These are phyloP conservation scores for Peziza echinospora DNA, from an alignment of 495 filamentous ascomycete species.

Conservation along the genomic window DNA sequence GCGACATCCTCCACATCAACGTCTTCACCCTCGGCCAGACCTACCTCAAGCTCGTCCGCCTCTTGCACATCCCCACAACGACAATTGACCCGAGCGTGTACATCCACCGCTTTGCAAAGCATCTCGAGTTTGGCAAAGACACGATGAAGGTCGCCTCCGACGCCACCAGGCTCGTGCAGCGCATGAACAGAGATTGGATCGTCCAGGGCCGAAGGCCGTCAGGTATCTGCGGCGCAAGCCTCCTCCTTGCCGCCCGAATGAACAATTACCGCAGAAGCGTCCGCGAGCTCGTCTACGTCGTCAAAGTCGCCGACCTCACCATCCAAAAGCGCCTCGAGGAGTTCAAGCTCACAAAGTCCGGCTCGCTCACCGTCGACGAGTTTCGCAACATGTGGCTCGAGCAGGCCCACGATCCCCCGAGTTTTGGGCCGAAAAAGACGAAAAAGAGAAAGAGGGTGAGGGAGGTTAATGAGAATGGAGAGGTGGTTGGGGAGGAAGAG, in stretches of 20 bases:
- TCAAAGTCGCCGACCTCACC: constrained; percentile 80
- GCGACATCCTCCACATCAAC: constrained; percentile 65
- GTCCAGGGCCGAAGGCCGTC: constrained; percentile 76
- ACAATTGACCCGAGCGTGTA: constrained; percentile 46
- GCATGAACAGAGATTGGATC: constrained; percentile 96
- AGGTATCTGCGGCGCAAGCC: constrained; percentile 79
- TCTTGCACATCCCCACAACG: constrained; percentile 39
- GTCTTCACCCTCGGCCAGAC: constrained; percentile 76
- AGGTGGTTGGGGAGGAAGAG: constrained; percentile 20
- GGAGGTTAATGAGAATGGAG: constrained; percentile 20
- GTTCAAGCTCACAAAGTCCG: constrained; percentile 61
- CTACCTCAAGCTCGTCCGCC: constrained; percentile 38
- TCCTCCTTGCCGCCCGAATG: constrained; percentile 88
- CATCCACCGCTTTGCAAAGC: constrained; percentile 68
- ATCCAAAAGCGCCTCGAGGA: constrained; percentile 75
- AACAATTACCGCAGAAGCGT: constrained; percentile 88
- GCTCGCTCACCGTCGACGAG: constrained; percentile 62
- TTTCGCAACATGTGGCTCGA: constrained; percentile 51
- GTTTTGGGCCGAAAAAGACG: constrained; percentile 41
- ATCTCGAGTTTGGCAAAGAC: constrained; percentile 64
- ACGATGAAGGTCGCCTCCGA: constrained; percentile 66
- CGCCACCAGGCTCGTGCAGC: constrained; percentile 60
- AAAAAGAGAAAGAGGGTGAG: constrained; percentile 26
- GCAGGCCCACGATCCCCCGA: constrained; percentile 54
- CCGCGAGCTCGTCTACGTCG: constrained; percentile 82